Percentiles rank a stretch among this genome's conserved stretches.
phyloP scores from a whole-genome alignment of 495 filamentous ascomycete genomes.

The Wilcoxina mikolae region DNA sequence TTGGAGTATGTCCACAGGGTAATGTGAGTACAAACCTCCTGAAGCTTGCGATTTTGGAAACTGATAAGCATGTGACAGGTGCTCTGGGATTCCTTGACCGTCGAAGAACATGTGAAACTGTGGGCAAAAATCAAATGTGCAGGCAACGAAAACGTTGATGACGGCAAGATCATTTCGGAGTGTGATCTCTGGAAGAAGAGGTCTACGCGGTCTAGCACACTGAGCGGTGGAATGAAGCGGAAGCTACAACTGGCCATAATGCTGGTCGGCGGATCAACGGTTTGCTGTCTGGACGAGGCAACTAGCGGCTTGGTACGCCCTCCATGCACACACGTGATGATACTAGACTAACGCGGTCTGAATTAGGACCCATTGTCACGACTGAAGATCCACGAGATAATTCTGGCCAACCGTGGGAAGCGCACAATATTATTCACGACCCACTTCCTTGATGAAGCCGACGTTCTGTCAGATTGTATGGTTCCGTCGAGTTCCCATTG shows the following conservation, averaged over 20 bases:
- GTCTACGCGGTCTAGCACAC: conserved; percentile 47
- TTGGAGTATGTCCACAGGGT: conserved; percentile 78
- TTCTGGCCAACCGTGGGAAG: conserved; percentile 60
- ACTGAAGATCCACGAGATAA: conserved; percentile 78
- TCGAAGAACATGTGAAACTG: too few relatives aligned
- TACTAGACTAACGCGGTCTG: too few relatives aligned
- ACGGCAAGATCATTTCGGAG: conserved; percentile 46
- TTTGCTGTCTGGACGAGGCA: conserved; percentile 83
- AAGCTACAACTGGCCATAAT: conserved; percentile 86
- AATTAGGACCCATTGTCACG: conserved; percentile 70
- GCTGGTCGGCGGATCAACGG: conserved; percentile 67
- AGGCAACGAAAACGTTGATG: too few relatives aligned
- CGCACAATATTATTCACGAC: conserved; percentile 74
- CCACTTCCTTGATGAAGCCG: conserved; percentile 69
- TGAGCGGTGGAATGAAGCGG: conserved; percentile 78
- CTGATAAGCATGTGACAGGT: too few relatives aligned
- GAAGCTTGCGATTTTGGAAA: too few relatives aligned
- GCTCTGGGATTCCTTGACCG: too few relatives aligned
- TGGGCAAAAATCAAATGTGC: too few relatives aligned
- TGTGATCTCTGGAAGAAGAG: conserved; percentile 60
- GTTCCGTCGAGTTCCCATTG: too few relatives aligned
- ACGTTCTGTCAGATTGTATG: conserved; percentile 58
- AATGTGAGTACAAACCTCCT: too few relatives aligned
- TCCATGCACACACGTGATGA: too few relatives aligned
- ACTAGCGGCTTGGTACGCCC: conserved; percentile 62